Evolutionary conservation across 2,329 filamentous ascomycete genomes (phyloP).

Genomic region (Hansfordia pulvinata): DNA sequence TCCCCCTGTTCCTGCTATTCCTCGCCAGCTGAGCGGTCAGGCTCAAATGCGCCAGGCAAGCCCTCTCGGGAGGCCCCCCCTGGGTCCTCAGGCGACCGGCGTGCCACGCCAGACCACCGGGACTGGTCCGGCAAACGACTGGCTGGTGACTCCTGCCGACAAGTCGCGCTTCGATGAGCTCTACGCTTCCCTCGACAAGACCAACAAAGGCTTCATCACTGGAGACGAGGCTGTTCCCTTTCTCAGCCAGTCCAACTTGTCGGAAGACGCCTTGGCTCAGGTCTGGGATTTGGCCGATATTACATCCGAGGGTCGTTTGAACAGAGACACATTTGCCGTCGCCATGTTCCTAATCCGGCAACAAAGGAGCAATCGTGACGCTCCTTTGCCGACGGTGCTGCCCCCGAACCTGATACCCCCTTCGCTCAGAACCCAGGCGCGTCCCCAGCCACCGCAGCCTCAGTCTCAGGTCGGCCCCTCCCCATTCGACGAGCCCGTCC

Average conservation of each 20-base stretch:
- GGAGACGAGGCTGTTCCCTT: constrained; percentile 92
- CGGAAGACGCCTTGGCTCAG: constrained; percentile 79
- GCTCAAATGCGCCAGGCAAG: constrained; percentile 49
- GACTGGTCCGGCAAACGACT: too few relatives aligned
- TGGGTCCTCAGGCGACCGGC: constrained; percentile 27
- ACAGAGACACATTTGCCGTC: constrained; percentile 84
- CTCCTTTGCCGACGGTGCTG: constrained; percentile 58
- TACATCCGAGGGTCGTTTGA: constrained; percentile 75
- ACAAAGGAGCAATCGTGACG: constrained; percentile 60
- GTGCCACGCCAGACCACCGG: constrained; percentile 28
- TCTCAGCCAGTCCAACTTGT: constrained; percentile 80
- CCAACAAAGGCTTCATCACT: constrained; percentile 69
- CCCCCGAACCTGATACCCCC: constrained; percentile 77
- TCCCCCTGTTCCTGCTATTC: constrained; percentile 53
- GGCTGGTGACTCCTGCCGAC: constrained; percentile 71
- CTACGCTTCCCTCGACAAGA: constrained; percentile 72
- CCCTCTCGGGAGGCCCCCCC: constrained; percentile 37
- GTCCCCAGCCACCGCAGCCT: too few relatives aligned
- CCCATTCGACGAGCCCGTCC: constrained; percentile 31
- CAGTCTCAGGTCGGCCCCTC: constrained; percentile 33
- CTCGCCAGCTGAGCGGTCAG: constrained; percentile 69
- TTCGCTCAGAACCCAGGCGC: constrained; percentile 56
- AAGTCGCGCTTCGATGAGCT: constrained; percentile 81
- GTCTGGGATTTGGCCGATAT: constrained; percentile 98
- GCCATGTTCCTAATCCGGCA: constrained; percentile 95